Evolutionary conservation across 768 basidiomycete species (phyloP).

Genomic region (Stropharia rugosoannulata): DNA sequence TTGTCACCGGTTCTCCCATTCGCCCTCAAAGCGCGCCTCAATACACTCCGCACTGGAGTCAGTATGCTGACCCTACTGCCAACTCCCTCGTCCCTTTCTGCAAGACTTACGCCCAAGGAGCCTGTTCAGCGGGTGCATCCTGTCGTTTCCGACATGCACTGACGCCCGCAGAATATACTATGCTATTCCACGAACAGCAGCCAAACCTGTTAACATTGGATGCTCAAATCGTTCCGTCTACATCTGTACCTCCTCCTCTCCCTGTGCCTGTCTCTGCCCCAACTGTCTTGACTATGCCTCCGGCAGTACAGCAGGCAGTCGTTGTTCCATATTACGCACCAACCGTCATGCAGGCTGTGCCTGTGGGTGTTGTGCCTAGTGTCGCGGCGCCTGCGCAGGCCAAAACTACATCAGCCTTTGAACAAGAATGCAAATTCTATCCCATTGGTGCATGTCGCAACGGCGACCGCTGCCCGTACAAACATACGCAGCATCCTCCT

Average conservation of each 20-base stretch:
- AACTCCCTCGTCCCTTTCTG: slow-evolving; percentile 34
- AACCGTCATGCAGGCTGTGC: neutral
- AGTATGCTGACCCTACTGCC: slow-evolving; percentile 40
- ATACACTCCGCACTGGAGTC: slow-evolving; percentile 36
- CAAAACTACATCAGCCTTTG: neutral
- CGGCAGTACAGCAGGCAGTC: too few species aligned
- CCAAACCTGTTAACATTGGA: slow-evolving; percentile 28
- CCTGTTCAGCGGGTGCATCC: slow-evolving; percentile 28
- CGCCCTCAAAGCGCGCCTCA: neutral
- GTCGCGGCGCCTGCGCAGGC: neutral
- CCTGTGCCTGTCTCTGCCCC: neutral
- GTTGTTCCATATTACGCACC: neutral
- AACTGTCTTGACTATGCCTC: too few species aligned
- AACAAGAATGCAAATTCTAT: slow-evolving; percentile 31
- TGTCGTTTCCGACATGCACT: slow-evolving; percentile 42
- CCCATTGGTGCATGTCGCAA: slow-evolving; percentile 37
- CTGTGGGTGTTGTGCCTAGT: neutral
- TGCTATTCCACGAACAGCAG: slow-evolving; percentile 38
- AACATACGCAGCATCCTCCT: slow-evolving; percentile 24
- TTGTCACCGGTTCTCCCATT: neutral
- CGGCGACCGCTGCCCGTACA: slow-evolving; percentile 34
- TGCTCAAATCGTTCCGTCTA: too few species aligned
- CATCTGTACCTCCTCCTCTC: neutral
- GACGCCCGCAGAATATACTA: slow-evolving; percentile 34
- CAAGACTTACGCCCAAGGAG: slow-evolving; percentile 36